phyloP scores from a whole-genome alignment of 2,329 filamentous ascomycete species.

The Rugonectria rugulosa region DNA sequence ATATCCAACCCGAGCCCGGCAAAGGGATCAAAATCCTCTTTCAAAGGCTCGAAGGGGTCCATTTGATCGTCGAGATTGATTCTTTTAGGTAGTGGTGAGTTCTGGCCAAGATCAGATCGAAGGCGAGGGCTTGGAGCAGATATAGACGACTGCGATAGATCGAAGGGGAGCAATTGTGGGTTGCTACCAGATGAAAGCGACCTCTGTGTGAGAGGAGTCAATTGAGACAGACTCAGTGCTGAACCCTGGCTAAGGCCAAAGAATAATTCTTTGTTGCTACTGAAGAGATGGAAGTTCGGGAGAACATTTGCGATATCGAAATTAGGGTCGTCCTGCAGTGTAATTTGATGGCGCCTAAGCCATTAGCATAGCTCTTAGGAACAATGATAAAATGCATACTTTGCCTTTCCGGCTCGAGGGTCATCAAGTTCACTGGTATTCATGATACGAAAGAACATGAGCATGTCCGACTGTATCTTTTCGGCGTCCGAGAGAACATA shows the following conservation, averaged over 20 bases:
- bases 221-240: conserved; percentile 50
- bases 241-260: conserved; percentile 48
- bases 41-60: conserved; percentile 44
- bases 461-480: conserved; percentile 77
- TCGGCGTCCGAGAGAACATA: conserved; percentile 87
- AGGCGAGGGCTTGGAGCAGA: conserved; percentile 44
- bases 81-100: conserved; percentile 39
- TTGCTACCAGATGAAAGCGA: conserved; percentile 41
- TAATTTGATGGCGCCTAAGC: conserved; percentile 74
- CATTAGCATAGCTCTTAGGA: conserved; percentile 35
- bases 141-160: conserved; percentile 46
- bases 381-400: conserved; percentile 62
- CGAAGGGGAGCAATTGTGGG: conserved; percentile 40
- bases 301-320: conserved; percentile 59
- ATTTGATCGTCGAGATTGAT: conserved; percentile 29
- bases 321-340: conserved; percentile 81
- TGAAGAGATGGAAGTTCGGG: conserved; percentile 47
- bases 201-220: conserved; percentile 51
- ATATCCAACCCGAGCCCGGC: conserved; percentile 57
- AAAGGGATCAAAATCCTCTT: conserved; percentile 49
- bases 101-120: conserved; percentile 44
- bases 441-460: conserved; percentile 67
- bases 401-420: conserved; percentile 72
- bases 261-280: conserved; percentile 44
- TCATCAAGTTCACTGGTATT: conserved; percentile 68